phyloP scores from a whole-genome alignment of 164 flowering plant species.

The Vitis amurensis region DNA sequence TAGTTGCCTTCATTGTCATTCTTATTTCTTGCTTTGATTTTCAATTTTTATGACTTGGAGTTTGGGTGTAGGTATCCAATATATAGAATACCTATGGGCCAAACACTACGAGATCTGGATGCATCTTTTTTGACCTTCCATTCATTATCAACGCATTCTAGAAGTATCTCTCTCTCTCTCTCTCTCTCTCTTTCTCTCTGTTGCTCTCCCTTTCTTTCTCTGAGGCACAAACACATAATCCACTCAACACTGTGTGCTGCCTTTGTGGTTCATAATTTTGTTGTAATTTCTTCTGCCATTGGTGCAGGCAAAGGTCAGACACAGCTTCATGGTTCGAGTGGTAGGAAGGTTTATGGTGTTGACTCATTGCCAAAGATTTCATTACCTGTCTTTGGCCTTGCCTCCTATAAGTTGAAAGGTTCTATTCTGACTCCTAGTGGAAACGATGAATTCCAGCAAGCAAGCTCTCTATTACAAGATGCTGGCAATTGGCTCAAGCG shows the following conservation, averaged over 20 bases:
- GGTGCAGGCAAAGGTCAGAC: conserved; percentile 25
- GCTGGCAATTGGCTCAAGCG: conserved; percentile 60
- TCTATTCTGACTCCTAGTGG: conserved; percentile 51
- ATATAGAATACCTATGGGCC: conserved; percentile 79
- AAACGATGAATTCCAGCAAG: conserved; percentile 43
- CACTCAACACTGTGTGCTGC: neutral
- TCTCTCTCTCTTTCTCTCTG: conserved; percentile 12
- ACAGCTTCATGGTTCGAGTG: conserved; percentile 19
- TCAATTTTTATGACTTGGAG: conserved; percentile 3
- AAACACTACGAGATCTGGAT: conserved; percentile 61
- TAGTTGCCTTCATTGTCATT: too few species aligned
- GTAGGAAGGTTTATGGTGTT: conserved; percentile 22
- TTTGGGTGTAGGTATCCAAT: conserved; percentile 73
- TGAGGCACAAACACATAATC: neutral
- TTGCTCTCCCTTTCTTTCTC: neutral
- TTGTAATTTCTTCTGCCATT: conserved; percentile 6
- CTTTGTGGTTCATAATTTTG: neutral
- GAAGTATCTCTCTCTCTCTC: conserved; percentile 36
- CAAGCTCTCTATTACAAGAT: conserved; percentile 43
- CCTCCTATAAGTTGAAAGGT: conserved; percentile 63
- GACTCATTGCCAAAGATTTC: conserved; percentile 39
- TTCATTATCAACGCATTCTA: conserved; percentile 50
- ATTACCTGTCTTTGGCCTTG: conserved; percentile 76
- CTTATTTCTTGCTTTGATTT: too few species aligned
- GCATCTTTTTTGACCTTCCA: conserved; percentile 75